Evolutionary conservation across 1,284 basidiomycete genomes (phyloP).

Genomic region (Trichosporon coremiiforme): DNA sequence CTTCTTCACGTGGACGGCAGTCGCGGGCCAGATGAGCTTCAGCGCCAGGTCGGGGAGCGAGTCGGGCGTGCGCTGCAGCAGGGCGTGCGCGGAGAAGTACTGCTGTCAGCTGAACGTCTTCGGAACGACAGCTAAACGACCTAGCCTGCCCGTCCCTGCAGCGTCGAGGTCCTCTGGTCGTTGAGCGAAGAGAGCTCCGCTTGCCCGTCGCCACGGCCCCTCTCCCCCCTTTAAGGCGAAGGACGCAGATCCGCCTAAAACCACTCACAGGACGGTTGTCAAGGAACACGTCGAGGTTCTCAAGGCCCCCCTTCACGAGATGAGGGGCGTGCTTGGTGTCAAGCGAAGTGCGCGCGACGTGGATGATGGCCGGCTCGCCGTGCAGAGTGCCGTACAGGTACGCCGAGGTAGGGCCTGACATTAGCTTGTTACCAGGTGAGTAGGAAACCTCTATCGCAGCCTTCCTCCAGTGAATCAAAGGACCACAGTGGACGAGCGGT

Average conservation of each 20-base stretch:
- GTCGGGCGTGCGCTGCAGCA: conserved; percentile 30
- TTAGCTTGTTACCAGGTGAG: neutral
- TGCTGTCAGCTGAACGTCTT: conserved; percentile 27
- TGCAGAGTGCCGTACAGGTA: conserved; percentile 59
- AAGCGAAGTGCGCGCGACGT: conserved; percentile 65
- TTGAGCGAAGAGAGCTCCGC: no score
- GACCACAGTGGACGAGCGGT: neutral
- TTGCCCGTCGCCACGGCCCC: no score
- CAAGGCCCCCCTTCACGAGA: conserved; percentile 36
- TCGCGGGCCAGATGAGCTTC: conserved; percentile 77
- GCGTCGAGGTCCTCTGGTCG: no score
- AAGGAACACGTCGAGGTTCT: conserved; percentile 41
- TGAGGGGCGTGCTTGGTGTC: conserved; percentile 44
- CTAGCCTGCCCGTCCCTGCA: no score
- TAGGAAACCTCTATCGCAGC: neutral
- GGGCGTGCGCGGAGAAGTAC: conserved; percentile 55
- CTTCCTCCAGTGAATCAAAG: neutral
- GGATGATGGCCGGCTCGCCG: conserved; percentile 61
- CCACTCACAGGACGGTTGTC: conserved; percentile 47
- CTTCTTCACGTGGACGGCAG: conserved; percentile 79
- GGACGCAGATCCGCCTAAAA: neutral
- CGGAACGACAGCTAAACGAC: no score
- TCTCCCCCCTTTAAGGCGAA: no score
- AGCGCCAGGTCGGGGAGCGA: conserved; percentile 57
- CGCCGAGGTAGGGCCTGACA: conserved; percentile 61